These are phyloP conservation scores for Suillus subluteus DNA, from an alignment of 768 basidiomycete genomes.

Conservation along the genomic window DNA sequence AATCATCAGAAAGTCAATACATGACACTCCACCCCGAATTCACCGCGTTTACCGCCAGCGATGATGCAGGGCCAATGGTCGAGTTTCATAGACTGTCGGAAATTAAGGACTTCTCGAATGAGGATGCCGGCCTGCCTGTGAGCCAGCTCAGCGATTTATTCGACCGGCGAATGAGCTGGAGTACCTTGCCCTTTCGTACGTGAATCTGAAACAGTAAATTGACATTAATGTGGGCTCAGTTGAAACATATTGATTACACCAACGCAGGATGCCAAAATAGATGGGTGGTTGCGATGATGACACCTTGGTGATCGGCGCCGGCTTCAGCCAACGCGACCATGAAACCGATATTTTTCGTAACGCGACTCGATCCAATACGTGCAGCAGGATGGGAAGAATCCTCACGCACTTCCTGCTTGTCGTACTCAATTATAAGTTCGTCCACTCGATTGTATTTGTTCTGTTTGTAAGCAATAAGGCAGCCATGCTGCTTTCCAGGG, in stretches of 20 bases:
- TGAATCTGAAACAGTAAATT: slow-evolving; percentile 35
- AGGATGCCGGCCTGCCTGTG: slow-evolving; percentile 79
- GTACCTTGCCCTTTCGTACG: slow-evolving; percentile 83
- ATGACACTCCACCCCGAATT: neutral
- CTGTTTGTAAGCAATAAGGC: slow-evolving; percentile 75
- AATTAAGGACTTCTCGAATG: slow-evolving; percentile 60
- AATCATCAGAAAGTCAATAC: slow-evolving; percentile 6
- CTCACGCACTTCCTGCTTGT: slow-evolving; percentile 57
- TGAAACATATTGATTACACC: slow-evolving; percentile 24
- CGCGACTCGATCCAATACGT: slow-evolving; percentile 61
- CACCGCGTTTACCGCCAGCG: slow-evolving; percentile 66
- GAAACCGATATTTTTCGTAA: slow-evolving; percentile 80
- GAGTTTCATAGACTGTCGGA: slow-evolving; percentile 49
- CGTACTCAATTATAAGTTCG: slow-evolving; percentile 64
- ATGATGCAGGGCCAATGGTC: slow-evolving; percentile 78
- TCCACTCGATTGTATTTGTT: slow-evolving; percentile 50
- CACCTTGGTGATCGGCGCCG: slow-evolving; percentile 47
- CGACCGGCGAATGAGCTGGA: neutral
- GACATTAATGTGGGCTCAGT: neutral
- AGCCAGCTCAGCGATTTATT: neutral
- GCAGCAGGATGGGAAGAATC: slow-evolving; percentile 35
- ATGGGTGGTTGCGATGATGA: slow-evolving; percentile 88
- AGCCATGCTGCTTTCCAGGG: slow-evolving; percentile 81
- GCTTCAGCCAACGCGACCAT: slow-evolving; percentile 65
- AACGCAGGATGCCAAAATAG: slow-evolving; percentile 95